Conservation (phyloP, 208 protist genomes). For the Acanthamoeba healyi region DNA sequence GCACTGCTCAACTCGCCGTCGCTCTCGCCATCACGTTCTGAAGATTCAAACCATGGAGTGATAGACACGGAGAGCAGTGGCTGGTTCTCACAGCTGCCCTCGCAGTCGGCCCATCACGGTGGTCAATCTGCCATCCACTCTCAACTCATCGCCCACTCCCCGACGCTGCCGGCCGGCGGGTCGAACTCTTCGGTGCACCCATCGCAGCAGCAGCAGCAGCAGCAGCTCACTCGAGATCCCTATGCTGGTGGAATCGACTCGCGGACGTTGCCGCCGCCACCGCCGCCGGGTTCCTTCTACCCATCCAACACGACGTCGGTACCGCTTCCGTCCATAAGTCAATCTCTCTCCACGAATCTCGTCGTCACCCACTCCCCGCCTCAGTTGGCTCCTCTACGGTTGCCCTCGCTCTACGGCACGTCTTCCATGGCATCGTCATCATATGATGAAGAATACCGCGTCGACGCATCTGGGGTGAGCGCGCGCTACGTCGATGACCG, state of each 20-base stretch:
- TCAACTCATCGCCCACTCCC: not conserved
- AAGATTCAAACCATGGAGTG: conserved; percentile 10
- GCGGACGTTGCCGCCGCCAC: not conserved
- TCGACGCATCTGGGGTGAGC: not conserved
- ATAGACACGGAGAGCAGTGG: conserved; percentile 43
- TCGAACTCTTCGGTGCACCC: not conserved
- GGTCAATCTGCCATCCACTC: not conserved
- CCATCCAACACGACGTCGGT: not conserved
- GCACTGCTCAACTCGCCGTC: conserved; percentile 68
- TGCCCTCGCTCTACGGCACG: conserved; percentile 57
- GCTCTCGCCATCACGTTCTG: conserved; percentile 51
- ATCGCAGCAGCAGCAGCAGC: not conserved
- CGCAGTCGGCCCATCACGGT: not conserved
- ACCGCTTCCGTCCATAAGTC: conserved; percentile 36
- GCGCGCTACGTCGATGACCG: conserved; percentile 21
- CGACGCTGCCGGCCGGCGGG: not conserved
- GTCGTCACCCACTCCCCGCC: conserved; percentile 42
- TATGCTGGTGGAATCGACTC: not conserved
- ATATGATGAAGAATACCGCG: conserved; percentile 39
- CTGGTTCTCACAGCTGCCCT: conserved; percentile 67
- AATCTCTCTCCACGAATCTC: conserved; percentile 58
- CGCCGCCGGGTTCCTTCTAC: conserved; percentile 26
- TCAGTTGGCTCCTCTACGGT: conserved; percentile 68
- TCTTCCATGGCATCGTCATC: not conserved
- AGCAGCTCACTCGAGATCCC: not conserved